phyloP scores from a whole-genome alignment of 2,329 filamentous ascomycete genomes.

The Fusarium pininemorale region DNA sequence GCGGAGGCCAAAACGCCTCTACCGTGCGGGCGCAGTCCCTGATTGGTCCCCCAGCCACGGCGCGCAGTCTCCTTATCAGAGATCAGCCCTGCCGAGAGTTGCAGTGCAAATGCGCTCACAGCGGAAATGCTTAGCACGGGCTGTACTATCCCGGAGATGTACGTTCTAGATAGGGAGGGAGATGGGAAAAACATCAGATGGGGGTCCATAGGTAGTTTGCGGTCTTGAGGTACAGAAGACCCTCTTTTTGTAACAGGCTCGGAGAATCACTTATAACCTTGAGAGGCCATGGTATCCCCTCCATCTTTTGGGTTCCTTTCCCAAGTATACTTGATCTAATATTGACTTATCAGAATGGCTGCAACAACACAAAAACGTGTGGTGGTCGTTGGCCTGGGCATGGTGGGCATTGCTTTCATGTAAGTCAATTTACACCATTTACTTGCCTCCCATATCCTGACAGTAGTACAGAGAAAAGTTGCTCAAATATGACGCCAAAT shows the following conservation, averaged over 20 bases:
- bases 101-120: conserved; percentile 15
- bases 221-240: conserved; percentile 10
- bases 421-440: conserved; percentile 56
- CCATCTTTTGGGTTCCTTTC: neutral
- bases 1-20: conserved; percentile 17
- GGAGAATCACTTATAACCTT: conserved; percentile 31
- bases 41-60: conserved; percentile 27
- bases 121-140: conserved; percentile 34
- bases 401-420: conserved; percentile 93
- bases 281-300: neutral
- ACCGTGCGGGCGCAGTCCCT: neutral
- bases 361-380: conserved; percentile 64
- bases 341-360: conserved; percentile 21
- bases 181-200: conserved; percentile 15
- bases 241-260: conserved; percentile 21
- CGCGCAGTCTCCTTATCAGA: conserved; percentile 36
- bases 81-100: conserved; percentile 21
- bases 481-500: conserved; percentile 81
- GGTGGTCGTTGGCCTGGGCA: conserved; percentile 87
- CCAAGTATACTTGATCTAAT: neutral
- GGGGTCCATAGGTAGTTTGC: conserved; percentile 12
- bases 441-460: conserved; percentile 4
- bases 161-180: conserved; percentile 33
- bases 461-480: conserved; percentile 76
- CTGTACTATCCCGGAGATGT: conserved; percentile 35